Conservation (phyloP, 768 basidiomycete species). For the Rhizopogon rudus region DNA sequence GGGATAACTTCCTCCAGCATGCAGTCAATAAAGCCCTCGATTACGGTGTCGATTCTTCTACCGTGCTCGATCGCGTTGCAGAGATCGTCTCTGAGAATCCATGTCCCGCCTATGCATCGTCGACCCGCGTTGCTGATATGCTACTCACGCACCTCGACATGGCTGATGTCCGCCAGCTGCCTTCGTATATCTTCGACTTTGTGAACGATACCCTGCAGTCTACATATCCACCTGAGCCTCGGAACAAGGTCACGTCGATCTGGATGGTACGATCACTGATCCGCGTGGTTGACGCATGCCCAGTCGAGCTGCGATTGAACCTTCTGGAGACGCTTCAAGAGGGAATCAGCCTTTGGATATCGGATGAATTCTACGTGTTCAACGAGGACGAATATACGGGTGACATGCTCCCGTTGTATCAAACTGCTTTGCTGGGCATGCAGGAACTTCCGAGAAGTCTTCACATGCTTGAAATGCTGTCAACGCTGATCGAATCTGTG, state of each 20-base stretch:
- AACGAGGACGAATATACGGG: slow-evolving; percentile 49
- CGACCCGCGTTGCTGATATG: slow-evolving; percentile 56
- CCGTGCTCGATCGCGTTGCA: slow-evolving; percentile 56
- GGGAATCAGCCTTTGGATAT: slow-evolving; percentile 56
- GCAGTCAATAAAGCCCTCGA: slow-evolving; percentile 56
- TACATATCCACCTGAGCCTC: slow-evolving; percentile 62
- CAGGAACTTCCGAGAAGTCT: slow-evolving; percentile 38
- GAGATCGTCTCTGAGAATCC: slow-evolving; percentile 36
- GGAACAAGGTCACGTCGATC: slow-evolving; percentile 46
- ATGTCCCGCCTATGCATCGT: slow-evolving; percentile 34
- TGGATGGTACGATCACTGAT: slow-evolving; percentile 62
- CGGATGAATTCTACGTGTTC: slow-evolving; percentile 51
- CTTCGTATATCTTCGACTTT: slow-evolving; percentile 50
- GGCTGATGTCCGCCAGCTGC: slow-evolving; percentile 46
- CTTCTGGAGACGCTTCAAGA: slow-evolving; percentile 49
- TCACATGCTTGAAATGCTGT: slow-evolving; percentile 41
- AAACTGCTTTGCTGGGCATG: slow-evolving; percentile 49
- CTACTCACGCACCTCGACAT: slow-evolving; percentile 52
- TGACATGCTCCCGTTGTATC: slow-evolving; percentile 62
- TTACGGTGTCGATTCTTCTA: slow-evolving; percentile 46
- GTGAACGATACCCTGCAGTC: slow-evolving; percentile 54
- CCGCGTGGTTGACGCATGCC: slow-evolving; percentile 50
- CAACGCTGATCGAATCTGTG: slow-evolving; percentile 49
- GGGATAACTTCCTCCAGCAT: slow-evolving; percentile 54
- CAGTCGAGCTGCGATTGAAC: slow-evolving; percentile 37